Evolutionary conservation across 306 rosid species (phyloP), one percentile per base, ranked within the genome.

Genomic region (Albizia julibrissin): DNA sequence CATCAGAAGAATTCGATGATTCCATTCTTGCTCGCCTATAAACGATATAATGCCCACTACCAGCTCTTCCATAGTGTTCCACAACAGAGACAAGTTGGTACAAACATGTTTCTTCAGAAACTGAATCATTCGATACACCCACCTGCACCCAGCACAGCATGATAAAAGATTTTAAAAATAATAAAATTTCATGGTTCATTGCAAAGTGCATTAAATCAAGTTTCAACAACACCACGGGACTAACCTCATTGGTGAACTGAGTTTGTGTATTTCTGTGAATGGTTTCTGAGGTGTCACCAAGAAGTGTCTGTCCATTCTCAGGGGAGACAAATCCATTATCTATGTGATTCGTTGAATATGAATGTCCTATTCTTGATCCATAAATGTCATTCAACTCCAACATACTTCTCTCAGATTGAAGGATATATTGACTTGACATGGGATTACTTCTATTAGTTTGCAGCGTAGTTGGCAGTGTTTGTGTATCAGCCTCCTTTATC

Each of bases 31-130:
- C 87, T 46, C 94, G 81, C 87, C 97, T 91, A 82, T 92, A 91
- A 72, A 93, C 94, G n/a, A 92, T 95, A 88, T 95, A 95, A 90
- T 95, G 99, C 77, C 99, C 98, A 3, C 93, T 82, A 40, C 97
- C 97, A 5, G 94, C 90, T 82, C 76, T 86, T 82, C 98, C 99
- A 73, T 87, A 92, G 85, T 95, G 98, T 83, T 92, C 94, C 83
- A 93, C 98, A 21, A 88, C 92, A 62, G 98, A 89, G 88, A 90
- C 96, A 67, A 95, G 91, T 77, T 34, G 91, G 79, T 95, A 92
- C 66, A 89, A 85, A 77, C 88, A 85, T 50, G 88, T 58, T 83
- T 87, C 87, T 71, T 81, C 67, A 47, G 93, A 75, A 52, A 71
- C 85, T 40, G 72, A 40, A 44, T 54, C 78, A 72, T 78, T 15